Percentiles rank a stretch among this genome's conserved stretches.
Conservation (phyloP, 2,329 filamentous ascomycete genomes). For the Fusarium sambucinum region DNA sequence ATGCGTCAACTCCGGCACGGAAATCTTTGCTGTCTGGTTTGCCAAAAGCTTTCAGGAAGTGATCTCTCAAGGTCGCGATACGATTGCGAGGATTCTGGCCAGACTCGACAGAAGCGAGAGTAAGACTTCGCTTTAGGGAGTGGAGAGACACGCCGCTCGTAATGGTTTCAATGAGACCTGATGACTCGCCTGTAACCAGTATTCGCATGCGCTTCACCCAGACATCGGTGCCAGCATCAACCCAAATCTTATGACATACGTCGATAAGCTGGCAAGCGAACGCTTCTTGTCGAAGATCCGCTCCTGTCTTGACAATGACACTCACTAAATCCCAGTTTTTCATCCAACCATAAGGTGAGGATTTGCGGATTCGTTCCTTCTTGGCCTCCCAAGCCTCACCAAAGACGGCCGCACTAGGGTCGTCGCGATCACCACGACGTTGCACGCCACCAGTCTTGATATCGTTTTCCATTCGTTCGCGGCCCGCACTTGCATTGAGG, state of each 20-base stretch:
- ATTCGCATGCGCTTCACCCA: constrained; percentile 93
- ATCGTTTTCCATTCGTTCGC: constrained; percentile 89
- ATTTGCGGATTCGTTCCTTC: constrained; percentile 84
- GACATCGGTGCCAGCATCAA: constrained; percentile 79
- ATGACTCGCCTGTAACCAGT: constrained; percentile 85
- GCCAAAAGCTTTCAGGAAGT: constrained; percentile 85
- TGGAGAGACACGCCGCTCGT: constrained; percentile 90
- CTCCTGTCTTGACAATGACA: constrained; percentile 89
- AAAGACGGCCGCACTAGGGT: constrained; percentile 87
- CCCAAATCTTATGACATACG: constrained; percentile 85
- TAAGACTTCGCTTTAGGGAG: constrained; percentile 84
- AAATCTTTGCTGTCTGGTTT: constrained; percentile 76
- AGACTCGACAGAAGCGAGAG: constrained; percentile 78
- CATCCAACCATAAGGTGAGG: constrained; percentile 89
- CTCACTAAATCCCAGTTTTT: constrained; percentile 90
- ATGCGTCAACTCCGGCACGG: constrained; percentile 78
- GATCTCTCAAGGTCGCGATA: constrained; percentile 83
- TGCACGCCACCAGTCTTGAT: constrained; percentile 87
- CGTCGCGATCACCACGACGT: constrained; percentile 83
- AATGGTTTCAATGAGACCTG: constrained; percentile 87
- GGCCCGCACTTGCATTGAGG: constrained; percentile 77
- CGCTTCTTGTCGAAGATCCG: constrained; percentile 84
- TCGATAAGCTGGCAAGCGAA: constrained; percentile 88
- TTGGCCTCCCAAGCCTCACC: constrained; percentile 89
- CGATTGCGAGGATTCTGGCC: constrained; percentile 79